Percentiles rank a stretch among this genome's conserved stretches.
Evolutionary conservation across 306 rosid species (phyloP).

Genomic region (Spatholobus suberectus): DNA sequence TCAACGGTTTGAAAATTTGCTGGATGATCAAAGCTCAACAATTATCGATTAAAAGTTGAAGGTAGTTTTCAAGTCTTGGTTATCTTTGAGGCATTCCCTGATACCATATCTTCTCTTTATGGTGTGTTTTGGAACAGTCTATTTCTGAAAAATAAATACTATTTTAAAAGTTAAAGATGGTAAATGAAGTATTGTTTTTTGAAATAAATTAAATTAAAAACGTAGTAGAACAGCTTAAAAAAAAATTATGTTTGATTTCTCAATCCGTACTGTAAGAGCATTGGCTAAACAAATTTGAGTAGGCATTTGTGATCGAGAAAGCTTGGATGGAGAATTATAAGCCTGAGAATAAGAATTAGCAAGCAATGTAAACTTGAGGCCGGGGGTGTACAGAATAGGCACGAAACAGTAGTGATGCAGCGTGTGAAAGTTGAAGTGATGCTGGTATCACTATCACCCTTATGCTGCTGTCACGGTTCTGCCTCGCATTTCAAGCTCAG

Average conservation of each 20-base stretch:
- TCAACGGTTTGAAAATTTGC: neutral
- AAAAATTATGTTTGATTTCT: neutral
- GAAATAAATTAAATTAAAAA: neutral
- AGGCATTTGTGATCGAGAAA: neutral
- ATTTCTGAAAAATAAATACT: neutral
- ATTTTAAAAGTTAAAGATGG: neutral
- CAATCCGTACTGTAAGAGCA: neutral
- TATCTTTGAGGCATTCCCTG: neutral
- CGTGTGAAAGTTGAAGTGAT: constrained; percentile 33
- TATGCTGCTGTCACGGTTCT: neutral
- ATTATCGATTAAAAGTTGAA: neutral
- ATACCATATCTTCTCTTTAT: neutral
- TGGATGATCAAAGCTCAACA: neutral
- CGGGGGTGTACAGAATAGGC: neutral
- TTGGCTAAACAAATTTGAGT: neutral
- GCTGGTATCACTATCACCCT: constrained; percentile 27
- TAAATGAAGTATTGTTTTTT: neutral
- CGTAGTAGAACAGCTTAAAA: no score
- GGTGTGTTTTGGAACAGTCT: neutral
- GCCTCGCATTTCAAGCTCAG: constrained; percentile 37
- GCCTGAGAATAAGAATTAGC: neutral
- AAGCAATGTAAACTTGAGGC: neutral
- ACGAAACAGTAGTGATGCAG: constrained; percentile 40
- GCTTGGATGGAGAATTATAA: neutral
- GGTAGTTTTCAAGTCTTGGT: neutral